phyloP scores from a whole-genome alignment of 169 alveolate genomes.

The Eimeria necatrix region DNA sequence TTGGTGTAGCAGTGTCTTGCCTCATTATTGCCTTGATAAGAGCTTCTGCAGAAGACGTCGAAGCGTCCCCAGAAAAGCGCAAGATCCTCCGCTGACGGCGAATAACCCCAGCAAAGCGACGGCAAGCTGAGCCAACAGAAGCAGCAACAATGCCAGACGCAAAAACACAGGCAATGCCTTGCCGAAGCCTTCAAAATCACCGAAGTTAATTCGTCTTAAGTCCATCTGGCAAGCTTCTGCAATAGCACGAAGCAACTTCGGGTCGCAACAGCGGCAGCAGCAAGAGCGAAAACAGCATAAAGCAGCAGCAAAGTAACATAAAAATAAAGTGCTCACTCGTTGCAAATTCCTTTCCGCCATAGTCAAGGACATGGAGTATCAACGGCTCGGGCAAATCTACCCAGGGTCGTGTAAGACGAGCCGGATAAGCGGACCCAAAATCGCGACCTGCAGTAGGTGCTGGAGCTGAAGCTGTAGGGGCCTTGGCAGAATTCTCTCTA shows the following conservation, averaged over 20 bases:
- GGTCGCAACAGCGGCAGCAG: neutral
- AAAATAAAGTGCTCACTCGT: slow-evolving; percentile 5
- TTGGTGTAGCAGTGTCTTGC: neutral
- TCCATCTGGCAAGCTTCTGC: neutral
- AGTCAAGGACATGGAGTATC: slow-evolving; percentile 63
- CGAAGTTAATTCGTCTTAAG: too few species aligned
- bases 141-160: neutral
- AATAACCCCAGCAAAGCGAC: slow-evolving; percentile 53
- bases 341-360: slow-evolving; percentile 59
- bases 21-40: slow-evolving; percentile 59
- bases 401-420: slow-evolving; percentile 27
- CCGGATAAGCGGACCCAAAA: neutral
- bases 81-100: slow-evolving; percentile 70
- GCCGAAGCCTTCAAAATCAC: neutral
- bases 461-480: slow-evolving; percentile 21
- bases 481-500: neutral
- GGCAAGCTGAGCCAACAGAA: slow-evolving; percentile 54
- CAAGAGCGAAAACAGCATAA: neutral
- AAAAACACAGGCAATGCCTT: neutral
- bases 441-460: neutral
- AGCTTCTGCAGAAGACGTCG: slow-evolving; percentile 56
- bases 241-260: neutral
- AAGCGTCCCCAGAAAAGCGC: slow-evolving; percentile 69
- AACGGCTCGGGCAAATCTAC: slow-evolving; percentile 50
- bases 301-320: neutral